Evolutionary conservation across 1,284 basidiomycete genomes (phyloP), one percentile per base, ranked within the genome.

Genomic region (Trametes sp.): DNA sequence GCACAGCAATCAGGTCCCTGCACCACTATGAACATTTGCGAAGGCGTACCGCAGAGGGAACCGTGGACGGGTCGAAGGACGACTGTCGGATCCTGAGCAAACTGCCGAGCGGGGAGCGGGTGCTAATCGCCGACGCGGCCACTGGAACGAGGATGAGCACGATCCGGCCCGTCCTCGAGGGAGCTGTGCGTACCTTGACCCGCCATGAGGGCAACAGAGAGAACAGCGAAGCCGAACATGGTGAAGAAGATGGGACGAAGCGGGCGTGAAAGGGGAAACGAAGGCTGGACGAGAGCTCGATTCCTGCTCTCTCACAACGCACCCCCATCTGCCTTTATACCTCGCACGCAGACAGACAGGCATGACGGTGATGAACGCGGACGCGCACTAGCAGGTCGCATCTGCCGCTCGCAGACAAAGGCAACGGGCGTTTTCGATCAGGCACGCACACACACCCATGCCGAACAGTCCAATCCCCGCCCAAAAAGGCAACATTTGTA

Each of bases 201-300:
- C 42, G 65, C 65, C 50, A 69, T 36, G 26, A 66, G 45, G 35
- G 61, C 61, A 26, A 62, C 53, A 26, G 65, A 64, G 44, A 67
- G 36, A 9, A 69, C 21, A 53, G 68, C 38, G 45, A 65, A 49
- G 54, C 57, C 65, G 63, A 62, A 65, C 68, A 69, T 69, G 28
- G 31, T 44, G 52, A 58, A 35, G 45, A 21, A 35, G 45, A 21
- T 29, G 52, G 36, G n/a, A 38, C n/a, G 55, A 28, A 49, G 42
- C 44, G 44, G 33, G 46, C 42, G 48, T 33, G 33, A 31, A 50
- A 48, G 52, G 41, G 53, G 48, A 54, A 28, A 26, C 11, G 29
- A 33, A 50, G 28, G 31, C 10, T 24, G 55, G 59, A 46, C 46
- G 24, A 33, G 53, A 35, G 35, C 57, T 59, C 49, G 49, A 49